These are phyloP conservation scores for Dicorynia guianensis DNA, from an alignment of 306 rosid species.

Conservation along the genomic window DNA sequence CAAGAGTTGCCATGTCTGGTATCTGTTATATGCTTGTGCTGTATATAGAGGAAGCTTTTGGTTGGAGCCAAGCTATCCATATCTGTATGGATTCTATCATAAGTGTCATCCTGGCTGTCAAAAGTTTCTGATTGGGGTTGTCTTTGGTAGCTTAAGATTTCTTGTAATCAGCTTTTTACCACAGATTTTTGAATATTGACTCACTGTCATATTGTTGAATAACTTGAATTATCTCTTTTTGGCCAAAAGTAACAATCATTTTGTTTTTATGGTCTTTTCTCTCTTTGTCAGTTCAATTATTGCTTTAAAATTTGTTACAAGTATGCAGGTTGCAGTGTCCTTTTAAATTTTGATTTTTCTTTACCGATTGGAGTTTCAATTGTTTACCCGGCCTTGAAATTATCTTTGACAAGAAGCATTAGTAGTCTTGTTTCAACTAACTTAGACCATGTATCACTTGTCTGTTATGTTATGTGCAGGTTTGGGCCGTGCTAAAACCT, in stretches of 20 bases:
- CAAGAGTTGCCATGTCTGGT: neutral
- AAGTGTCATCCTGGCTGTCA: neutral
- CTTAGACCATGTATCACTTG: neutral
- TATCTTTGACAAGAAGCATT: neutral
- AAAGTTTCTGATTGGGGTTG: neutral
- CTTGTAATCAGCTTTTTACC: neutral
- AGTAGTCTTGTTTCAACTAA: neutral
- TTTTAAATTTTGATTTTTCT: neutral
- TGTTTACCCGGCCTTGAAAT: neutral
- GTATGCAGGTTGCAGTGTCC: neutral
- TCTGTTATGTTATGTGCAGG: conserved; percentile 49
- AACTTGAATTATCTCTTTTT: neutral
- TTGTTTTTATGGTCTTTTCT: neutral
- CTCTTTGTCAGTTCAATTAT: neutral
- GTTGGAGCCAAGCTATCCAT: neutral
- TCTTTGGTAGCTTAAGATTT: neutral
- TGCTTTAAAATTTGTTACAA: neutral
- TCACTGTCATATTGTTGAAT: neutral
- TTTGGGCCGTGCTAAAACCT: conserved; percentile 81
- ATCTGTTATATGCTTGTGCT: neutral
- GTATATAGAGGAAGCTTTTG: neutral
- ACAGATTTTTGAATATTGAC: neutral
- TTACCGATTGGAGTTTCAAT: neutral
- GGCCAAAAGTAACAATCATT: neutral
- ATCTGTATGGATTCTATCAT: neutral